These are phyloP conservation scores for Trichoderma asperelloides DNA, from an alignment of 495 filamentous ascomycete genomes.

Conservation along the genomic window DNA sequence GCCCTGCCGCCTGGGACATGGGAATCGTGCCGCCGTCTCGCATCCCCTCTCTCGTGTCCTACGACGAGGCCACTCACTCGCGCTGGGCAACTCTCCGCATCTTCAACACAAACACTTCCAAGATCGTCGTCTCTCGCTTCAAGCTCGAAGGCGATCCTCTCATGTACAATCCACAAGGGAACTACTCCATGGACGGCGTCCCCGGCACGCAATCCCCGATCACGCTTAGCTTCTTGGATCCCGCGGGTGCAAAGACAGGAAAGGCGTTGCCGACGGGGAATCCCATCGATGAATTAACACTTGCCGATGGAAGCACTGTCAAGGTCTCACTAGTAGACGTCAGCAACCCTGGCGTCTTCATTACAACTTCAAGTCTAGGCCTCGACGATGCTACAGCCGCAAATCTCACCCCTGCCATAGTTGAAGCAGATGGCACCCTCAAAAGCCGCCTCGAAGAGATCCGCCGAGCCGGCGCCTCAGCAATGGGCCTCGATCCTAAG, in stretches of 20 bases:
- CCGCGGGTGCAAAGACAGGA: constrained; percentile 61
- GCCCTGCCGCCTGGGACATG: constrained; percentile 53
- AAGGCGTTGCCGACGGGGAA: constrained; percentile 56
- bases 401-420: constrained; percentile 40
- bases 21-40: constrained; percentile 27
- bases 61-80: constrained; percentile 20
- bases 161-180: constrained; percentile 32
- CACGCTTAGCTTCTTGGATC: constrained; percentile 53
- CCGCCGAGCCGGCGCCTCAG: constrained; percentile 46
- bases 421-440: constrained; percentile 38
- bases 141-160: constrained; percentile 37
- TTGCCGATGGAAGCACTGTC: constrained; percentile 45
- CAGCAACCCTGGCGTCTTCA: constrained; percentile 59
- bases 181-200: constrained; percentile 61
- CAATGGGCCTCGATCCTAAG: constrained; percentile 53
- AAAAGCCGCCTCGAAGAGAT: constrained; percentile 51
- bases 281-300: constrained; percentile 42
- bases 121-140: constrained; percentile 40
- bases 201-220: constrained; percentile 48
- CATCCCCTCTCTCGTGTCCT: constrained; percentile 13
- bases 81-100: constrained; percentile 28
- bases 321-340: constrained; percentile 43
- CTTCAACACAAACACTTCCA: constrained; percentile 43
- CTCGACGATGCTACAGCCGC: constrained; percentile 27
- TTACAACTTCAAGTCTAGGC: constrained; percentile 43